phyloP scores from a whole-genome alignment of 2,329 filamentous ascomycete species.

The Massarina eburnea region DNA sequence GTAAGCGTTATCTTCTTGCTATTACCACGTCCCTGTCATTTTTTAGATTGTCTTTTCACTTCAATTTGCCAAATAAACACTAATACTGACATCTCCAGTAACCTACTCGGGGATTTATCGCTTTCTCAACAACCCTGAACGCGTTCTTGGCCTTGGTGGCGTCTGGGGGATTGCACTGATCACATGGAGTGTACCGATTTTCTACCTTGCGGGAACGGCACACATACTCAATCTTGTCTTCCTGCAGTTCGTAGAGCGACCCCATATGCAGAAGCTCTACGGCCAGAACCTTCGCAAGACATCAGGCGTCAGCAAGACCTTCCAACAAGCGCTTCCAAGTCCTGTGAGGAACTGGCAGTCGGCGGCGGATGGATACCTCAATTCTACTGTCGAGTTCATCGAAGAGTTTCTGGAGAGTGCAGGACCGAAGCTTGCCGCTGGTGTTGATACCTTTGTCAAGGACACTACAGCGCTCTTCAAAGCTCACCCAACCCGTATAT shows the following conservation, averaged over 20 bases:
- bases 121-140: constrained; percentile 96
- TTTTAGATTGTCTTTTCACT: not conserved
- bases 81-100: constrained; percentile 41
- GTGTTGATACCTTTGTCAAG: constrained; percentile 82
- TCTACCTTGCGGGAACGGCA: constrained; percentile 80
- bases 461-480: constrained; percentile 89
- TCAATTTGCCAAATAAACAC: not conserved
- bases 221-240: constrained; percentile 85
- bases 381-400: constrained; percentile 83
- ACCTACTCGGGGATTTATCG: constrained; percentile 98
- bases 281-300: constrained; percentile 80
- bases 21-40: not conserved
- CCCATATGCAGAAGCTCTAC: constrained; percentile 98
- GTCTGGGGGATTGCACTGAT: constrained; percentile 94
- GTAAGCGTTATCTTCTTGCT: not conserved
- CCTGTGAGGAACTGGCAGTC: constrained; percentile 82
- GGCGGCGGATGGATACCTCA: constrained; percentile 83
- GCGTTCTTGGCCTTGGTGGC: constrained; percentile 90
- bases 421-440: constrained; percentile 80
- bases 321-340: constrained; percentile 81
- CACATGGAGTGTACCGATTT: constrained; percentile 84
- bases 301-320: constrained; percentile 87
- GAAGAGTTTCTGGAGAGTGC: constrained; percentile 88
- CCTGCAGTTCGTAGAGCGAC: constrained; percentile 90
- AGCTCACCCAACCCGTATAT: constrained; percentile 82